Base-by-base conservation (phyloP, 2,329 filamentous ascomycete genomes). In the Ophiostoma pallidulum region DNA sequence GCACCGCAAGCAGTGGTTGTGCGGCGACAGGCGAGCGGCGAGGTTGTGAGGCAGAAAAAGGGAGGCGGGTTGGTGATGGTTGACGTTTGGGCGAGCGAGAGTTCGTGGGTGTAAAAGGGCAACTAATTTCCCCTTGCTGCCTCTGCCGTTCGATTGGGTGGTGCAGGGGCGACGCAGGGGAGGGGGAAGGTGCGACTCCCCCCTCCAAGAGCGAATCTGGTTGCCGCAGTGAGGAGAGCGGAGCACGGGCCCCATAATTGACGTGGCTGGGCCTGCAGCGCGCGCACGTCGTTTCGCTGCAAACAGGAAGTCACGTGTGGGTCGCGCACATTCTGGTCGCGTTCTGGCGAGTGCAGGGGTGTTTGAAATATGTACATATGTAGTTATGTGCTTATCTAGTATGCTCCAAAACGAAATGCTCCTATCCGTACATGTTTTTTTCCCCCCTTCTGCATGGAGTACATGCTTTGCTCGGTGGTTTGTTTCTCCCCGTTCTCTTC, bases 141-240 rank as follows among this genome's bases (percentile, higher is more conserved):
- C n/a, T 33, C 31, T n/a, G n/a, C n/a, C n/a, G n/a, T n/a, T n/a
- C n/a, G n/a, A n/a, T n/a, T n/a, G n/a, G n/a, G n/a, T n/a, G n/a
- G n/a, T n/a, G n/a, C n/a, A 29, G 26, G 29, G 39, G 22, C n/a
- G 28, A 32, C n/a, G 31, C 35, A 18, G 41, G 14, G 24, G 41
- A 29, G 18, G 39, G 22, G 41, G 47, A 43, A 33, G 35, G 36
- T 29, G 40, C 41, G 35, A 26, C 29, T 35, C 29, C 16, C 26
- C 16, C 36, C 29, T 20, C 26, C 24, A 29, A 13, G 31, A 19
- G 41, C n/a, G 8, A 13, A 16, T 16, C 39, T 50, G 42, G 42
- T 46, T 46, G 42, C 43, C 38, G 43, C 42, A 46, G 48, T 45
- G 42, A 50, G 37, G 47, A 49, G 41, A 36, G 33, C 18, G 26